Percentiles rank a stretch among this genome's conserved stretches.
Evolutionary conservation across 768 basidiomycete genomes (phyloP).

Genomic region (Auriscalpium orientale): DNA sequence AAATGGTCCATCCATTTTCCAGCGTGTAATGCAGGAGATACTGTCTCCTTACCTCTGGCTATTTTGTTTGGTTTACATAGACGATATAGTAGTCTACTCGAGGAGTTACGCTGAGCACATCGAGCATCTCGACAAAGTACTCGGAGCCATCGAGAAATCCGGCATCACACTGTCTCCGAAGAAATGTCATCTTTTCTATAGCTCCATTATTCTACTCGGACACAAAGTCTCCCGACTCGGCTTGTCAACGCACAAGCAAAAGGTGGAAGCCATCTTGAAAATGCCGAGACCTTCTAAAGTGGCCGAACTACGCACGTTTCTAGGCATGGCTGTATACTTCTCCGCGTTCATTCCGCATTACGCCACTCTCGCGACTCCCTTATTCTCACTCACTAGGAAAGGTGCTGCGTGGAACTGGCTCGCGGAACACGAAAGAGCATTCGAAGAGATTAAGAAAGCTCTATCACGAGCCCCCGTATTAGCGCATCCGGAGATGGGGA

Average conservation of each 20-base stretch:
- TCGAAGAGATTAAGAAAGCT: constrained; percentile 21
- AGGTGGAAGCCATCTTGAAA: constrained; percentile 26
- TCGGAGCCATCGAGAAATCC: constrained; percentile 19
- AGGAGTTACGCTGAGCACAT: constrained; percentile 3
- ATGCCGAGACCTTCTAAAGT: constrained; percentile 14
- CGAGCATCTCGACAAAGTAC: constrained; percentile 22
- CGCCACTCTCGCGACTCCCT: constrained; percentile 24
- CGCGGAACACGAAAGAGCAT: constrained; percentile 20
- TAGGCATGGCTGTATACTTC: constrained; percentile 29
- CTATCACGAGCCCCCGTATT: constrained; percentile 26
- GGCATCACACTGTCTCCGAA: constrained; percentile 19
- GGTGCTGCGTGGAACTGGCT: constrained; percentile 18
- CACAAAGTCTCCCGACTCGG: constrained; percentile 33
- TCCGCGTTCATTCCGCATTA: constrained; percentile 29
- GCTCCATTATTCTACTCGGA: constrained; percentile 21
- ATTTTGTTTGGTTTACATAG: constrained; percentile 7
- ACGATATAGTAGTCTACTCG: constrained; percentile 11
- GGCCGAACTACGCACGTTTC: constrained; percentile 18
- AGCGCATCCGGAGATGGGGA: constrained; percentile 23
- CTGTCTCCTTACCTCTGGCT: constrained; percentile 6
- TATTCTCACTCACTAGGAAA: constrained; percentile 28
- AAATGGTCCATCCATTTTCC: constrained; percentile 31
- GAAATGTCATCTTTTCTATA: constrained; percentile 21
- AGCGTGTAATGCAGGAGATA: constrained; percentile 31
- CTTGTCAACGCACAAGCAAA: constrained; percentile 30